Conservation (phyloP, 2,329 filamentous ascomycete genomes). For the Trematosphaeria pertusa region DNA sequence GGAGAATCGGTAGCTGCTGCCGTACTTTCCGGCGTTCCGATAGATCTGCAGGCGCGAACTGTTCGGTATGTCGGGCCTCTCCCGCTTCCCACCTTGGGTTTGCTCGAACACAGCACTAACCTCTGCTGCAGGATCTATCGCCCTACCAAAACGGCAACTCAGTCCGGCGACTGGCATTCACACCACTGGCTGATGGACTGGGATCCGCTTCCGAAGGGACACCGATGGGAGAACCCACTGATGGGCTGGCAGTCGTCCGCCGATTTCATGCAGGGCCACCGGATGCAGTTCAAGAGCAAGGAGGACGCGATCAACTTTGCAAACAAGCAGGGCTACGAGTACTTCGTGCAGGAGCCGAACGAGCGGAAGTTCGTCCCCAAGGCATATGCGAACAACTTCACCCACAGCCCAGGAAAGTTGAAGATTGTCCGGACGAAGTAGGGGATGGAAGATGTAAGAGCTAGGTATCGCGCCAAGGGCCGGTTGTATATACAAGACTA, state of each 20-base stretch:
- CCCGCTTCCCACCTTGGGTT: not conserved
- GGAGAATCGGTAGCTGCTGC: slow-evolving; percentile 78
- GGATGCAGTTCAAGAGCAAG: slow-evolving; percentile 88
- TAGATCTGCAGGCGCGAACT: slow-evolving; percentile 90
- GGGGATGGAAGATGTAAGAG: slow-evolving; percentile 48
- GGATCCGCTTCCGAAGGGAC: slow-evolving; percentile 90
- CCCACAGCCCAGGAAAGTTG: slow-evolving; percentile 83
- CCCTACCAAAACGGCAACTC: slow-evolving; percentile 91
- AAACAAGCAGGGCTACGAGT: slow-evolving; percentile 99
- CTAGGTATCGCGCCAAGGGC: slow-evolving; percentile 4
- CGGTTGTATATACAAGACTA: slow-evolving; percentile 37
- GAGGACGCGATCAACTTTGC: slow-evolving; percentile 95
- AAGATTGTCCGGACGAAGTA: slow-evolving; percentile 84
- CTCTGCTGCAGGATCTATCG: slow-evolving; percentile 77
- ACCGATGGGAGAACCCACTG: slow-evolving; percentile 97
- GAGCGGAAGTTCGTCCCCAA: slow-evolving; percentile 85
- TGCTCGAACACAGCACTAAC: slow-evolving; percentile 15
- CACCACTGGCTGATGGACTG: slow-evolving; percentile 98
- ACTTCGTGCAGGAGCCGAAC: slow-evolving; percentile 97
- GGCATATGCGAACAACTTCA: slow-evolving; percentile 96
- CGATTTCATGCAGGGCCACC: slow-evolving; percentile 93
- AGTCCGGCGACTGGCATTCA: slow-evolving; percentile 86
- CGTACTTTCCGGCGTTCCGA: slow-evolving; percentile 87
- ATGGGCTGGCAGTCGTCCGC: slow-evolving; percentile 99
- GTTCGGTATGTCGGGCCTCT: slow-evolving; percentile 72